These are phyloP conservation scores for Stygiomarasmius scandens DNA, from an alignment of 1,284 basidiomycete species.

Conservation along the genomic window DNA sequence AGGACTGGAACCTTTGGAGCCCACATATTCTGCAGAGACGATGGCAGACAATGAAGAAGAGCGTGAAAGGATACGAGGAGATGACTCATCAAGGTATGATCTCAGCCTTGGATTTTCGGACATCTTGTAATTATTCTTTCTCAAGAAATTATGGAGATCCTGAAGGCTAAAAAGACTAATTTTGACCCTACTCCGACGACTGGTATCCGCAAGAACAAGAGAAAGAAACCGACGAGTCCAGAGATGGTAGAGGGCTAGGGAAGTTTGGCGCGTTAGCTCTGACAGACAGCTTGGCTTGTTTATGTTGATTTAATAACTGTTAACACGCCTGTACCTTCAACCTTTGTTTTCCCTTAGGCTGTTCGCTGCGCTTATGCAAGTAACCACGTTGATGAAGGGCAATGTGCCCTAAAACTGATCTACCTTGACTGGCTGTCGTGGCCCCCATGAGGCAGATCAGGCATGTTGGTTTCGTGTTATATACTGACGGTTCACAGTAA, in stretches of 20 bases:
- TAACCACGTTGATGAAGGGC: background rate
- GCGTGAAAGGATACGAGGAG: conserved; percentile 73
- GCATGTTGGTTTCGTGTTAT: background rate
- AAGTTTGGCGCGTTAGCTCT: background rate
- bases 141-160: conserved; percentile 78
- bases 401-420: background rate
- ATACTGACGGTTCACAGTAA: background rate
- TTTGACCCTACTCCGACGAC: conserved; percentile 41
- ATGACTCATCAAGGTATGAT: conserved; percentile 73
- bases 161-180: conserved; percentile 69
- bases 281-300: background rate
- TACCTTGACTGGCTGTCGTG: conserved; percentile 6
- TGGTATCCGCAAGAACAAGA: conserved; percentile 42
- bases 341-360: background rate
- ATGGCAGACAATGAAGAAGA: conserved; percentile 75
- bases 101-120: background rate
- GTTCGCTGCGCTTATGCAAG: background rate
- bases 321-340: background rate
- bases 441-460: conserved; percentile 8
- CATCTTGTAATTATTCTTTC: background rate
- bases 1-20: conserved; percentile 83
- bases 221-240: conserved; percentile 53
- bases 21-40: conserved; percentile 74
- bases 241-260: conserved; percentile 42
- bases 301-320: background rate